These are phyloP conservation scores for Beauveria varroae DNA, from an alignment of 2,329 filamentous ascomycete genomes.

Conservation along the genomic window DNA sequence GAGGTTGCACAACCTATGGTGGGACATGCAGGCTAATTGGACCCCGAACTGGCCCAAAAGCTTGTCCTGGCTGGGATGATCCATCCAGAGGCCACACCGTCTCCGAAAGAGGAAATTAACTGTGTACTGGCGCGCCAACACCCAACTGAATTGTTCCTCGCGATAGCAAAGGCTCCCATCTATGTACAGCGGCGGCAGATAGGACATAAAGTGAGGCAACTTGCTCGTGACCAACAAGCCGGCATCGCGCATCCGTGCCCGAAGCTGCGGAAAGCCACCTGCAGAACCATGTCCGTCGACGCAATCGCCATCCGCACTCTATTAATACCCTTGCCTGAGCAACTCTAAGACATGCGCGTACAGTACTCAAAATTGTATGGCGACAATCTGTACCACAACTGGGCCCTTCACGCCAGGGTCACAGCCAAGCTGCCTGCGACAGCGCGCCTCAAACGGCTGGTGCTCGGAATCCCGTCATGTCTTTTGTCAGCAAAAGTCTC, in stretches of 20 bases:
- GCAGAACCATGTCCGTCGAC: not conserved
- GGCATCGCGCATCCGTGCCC: not conserved
- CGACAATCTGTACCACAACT: not conserved
- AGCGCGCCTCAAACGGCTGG: not conserved
- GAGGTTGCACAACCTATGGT: not conserved
- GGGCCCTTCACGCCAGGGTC: not conserved
- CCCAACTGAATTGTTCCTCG: not conserved
- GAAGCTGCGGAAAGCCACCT: not conserved
- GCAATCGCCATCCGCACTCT: not conserved
- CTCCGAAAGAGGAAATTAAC: constrained; percentile 11
- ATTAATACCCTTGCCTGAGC: not conserved
- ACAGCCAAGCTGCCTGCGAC: not conserved
- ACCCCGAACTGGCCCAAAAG: not conserved
- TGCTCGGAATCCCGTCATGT: no score
- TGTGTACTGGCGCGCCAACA: not conserved
- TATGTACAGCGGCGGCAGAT: not conserved
- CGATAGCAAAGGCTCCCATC: not conserved
- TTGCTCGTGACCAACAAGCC: not conserved
- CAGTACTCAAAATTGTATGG: not conserved
- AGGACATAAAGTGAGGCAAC: not conserved
- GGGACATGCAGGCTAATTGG: constrained; percentile 2
- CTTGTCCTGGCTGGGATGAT: not conserved
- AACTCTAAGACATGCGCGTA: not conserved
- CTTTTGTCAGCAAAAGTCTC: not conserved
- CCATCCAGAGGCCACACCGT: constrained; percentile 9